Base-by-base conservation (phyloP, 1,284 basidiomycete species). In the Neotropicomus parvogracilis region DNA sequence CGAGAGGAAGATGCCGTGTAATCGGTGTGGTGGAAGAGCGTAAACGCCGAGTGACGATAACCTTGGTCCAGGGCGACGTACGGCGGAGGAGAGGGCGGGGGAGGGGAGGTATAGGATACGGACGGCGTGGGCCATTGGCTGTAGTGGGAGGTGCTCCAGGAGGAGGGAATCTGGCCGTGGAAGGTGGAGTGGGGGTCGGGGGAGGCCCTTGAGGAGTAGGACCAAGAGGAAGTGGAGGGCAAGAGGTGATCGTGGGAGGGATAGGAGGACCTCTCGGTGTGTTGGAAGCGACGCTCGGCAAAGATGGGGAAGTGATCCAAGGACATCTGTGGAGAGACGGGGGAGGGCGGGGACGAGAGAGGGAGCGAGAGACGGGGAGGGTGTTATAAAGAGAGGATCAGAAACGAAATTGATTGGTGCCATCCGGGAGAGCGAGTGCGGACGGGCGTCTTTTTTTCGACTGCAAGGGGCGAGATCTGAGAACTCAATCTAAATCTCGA, bases 251-350 rank as follows among this genome's bases (percentile, higher is more conserved):
- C 59, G 39, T 64, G 55, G 21, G 47, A 1, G 3, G 52, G 43
- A 52, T 53, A 65, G 0, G 63, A 57, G 7, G 45, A 16, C 44
- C 66, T 51, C n/a, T 68, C 65, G 40, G 40, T 44, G 50, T 42
- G 54, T 34, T 67, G 65, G 21, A 67, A 67, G 48, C 66, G 63
- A 53, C 65, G 59, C 7, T 67, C 63, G 10, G 62, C 3, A 37
- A 67, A 65, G 17, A 65, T 36, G 36, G 63, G 46, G 19, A 67
- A 66, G 19, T 65, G 63, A 63, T 65, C 66, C 56, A 65, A 47
- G 1, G 64, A 65, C 66, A 68, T 49, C 35, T n/a, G 37, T 12
- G 37, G 9, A 14, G 17, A 8, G 11, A 44, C 13, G 24, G 26
- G 21, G 26, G 32, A 16, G 39, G 14, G 26, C 27, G 37, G 6